Conservation (phyloP, 768 basidiomycete species). For the Rhodotorula sphaerocarpa region DNA sequence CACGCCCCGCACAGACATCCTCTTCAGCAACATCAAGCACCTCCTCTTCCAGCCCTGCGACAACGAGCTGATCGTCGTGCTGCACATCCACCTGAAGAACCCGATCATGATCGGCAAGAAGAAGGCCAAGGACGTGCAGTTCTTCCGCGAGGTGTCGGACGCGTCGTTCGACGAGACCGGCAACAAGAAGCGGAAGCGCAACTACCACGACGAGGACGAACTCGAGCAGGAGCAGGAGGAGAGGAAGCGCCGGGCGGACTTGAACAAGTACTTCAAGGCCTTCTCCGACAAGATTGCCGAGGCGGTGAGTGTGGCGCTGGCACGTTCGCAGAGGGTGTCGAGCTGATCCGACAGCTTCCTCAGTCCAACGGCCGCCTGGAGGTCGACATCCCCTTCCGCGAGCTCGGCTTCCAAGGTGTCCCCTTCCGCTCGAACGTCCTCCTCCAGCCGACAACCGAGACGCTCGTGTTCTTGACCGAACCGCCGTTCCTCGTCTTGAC, state of each 20-base stretch:
- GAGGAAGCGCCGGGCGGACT: conserved; percentile 70
- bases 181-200: conserved; percentile 92
- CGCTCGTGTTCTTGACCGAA: conserved; percentile 88
- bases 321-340: neutral
- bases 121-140: conserved; percentile 95
- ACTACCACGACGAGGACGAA: conserved; percentile 90
- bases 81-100: conserved; percentile 84
- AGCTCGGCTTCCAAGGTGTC: conserved; percentile 92
- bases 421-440: conserved; percentile 91
- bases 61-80: conserved; percentile 83
- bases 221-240: conserved; percentile 98
- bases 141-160: conserved; percentile 94
- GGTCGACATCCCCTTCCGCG: conserved; percentile 92
- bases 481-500: conserved; percentile 94
- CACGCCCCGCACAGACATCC: conserved; percentile 55
- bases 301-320: conserved; percentile 53
- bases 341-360: conserved; percentile 33
- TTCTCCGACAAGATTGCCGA: conserved; percentile 90
- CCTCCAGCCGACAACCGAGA: conserved; percentile 91
- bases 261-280: conserved; percentile 88
- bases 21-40: conserved; percentile 96
- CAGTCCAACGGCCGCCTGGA: conserved; percentile 78
- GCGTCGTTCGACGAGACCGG: conserved; percentile 98
- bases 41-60: conserved; percentile 99
- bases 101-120: conserved; percentile 99